A percentile compares a stretch with the other conserved stretches of the same genome.
Evolutionary conservation across 208 protist genomes (phyloP).

Genomic region (Herpetomonas tarakana): DNA sequence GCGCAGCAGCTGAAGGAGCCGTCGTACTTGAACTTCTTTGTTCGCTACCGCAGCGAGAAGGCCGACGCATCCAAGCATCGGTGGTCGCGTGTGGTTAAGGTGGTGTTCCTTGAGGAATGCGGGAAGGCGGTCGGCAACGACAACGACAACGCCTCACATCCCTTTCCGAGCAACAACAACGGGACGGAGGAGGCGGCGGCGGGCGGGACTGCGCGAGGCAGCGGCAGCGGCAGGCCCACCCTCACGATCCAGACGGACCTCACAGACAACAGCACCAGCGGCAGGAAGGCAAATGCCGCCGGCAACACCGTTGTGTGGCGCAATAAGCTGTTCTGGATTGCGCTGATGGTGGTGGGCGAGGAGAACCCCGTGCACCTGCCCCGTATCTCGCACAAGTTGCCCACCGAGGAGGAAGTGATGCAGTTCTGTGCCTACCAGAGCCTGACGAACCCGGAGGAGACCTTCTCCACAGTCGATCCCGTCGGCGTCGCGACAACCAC

Average conservation of each 20-base stretch:
- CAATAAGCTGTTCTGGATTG: conserved; percentile 57
- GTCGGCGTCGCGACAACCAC: background rate
- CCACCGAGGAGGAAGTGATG: conserved; percentile 47
- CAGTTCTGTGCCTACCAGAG: conserved; percentile 45
- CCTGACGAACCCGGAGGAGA: conserved; percentile 19
- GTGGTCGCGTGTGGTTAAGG: conserved; percentile 53
- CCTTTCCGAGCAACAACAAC: too few species aligned
- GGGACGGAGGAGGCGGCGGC: background rate
- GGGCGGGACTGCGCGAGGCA: background rate
- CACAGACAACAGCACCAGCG: background rate
- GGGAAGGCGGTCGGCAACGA: background rate
- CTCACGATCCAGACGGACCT: background rate
- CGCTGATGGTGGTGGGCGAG: conserved; percentile 46
- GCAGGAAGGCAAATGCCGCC: conserved; percentile 4
- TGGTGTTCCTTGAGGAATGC: conserved; percentile 18
- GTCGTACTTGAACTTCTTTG: conserved; percentile 58
- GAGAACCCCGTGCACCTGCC: conserved; percentile 43
- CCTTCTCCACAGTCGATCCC: conserved; percentile 18
- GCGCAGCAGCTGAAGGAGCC: conserved; percentile 21
- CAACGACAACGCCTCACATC: background rate
- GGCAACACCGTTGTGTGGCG: conserved; percentile 34
- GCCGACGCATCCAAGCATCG: conserved; percentile 43
- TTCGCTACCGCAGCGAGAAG: conserved; percentile 48
- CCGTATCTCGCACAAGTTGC: conserved; percentile 55
- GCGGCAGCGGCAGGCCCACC: background rate